A percentile compares a stretch with the other conserved stretches of the same genome.
phyloP scores from a whole-genome alignment of 2,329 filamentous ascomycete genomes.

The Fusarium lateritium region DNA sequence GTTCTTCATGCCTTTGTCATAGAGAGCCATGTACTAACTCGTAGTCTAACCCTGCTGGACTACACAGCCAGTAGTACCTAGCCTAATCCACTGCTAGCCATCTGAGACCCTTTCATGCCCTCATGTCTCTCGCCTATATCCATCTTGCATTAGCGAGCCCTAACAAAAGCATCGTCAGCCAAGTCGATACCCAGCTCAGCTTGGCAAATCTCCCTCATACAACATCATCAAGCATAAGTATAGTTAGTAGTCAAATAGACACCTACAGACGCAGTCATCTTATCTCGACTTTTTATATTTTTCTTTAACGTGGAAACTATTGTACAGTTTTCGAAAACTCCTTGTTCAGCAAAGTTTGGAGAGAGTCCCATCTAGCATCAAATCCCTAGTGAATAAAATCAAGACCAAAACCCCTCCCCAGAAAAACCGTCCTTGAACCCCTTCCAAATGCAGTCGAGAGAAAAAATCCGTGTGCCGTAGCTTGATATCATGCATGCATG shows the following conservation, averaged over 20 bases:
- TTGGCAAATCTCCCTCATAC: background rate
- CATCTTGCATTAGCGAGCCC: slow-evolving; percentile 37
- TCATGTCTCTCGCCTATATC: slow-evolving; percentile 1
- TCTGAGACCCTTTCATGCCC: background rate
- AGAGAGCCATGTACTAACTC: background rate
- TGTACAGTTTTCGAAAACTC: slow-evolving; percentile 43
- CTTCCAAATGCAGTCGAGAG: slow-evolving; percentile 49
- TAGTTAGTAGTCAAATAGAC: background rate
- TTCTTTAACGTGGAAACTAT: slow-evolving; percentile 44
- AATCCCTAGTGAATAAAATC: slow-evolving; percentile 34
- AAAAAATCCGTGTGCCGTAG: slow-evolving; percentile 38
- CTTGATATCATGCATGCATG: slow-evolving; percentile 44
- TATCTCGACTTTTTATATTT: slow-evolving; percentile 42
- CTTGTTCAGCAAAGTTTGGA: slow-evolving; percentile 37
- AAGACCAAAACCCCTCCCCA: slow-evolving; percentile 18
- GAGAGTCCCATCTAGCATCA: slow-evolving; percentile 47
- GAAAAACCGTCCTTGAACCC: slow-evolving; percentile 47
- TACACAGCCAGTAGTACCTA: background rate
- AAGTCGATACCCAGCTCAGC: background rate
- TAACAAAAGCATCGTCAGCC: slow-evolving; percentile 25
- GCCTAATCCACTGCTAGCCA: background rate
- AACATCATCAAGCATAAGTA: background rate
- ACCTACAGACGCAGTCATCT: background rate
- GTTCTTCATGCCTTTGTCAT: background rate
- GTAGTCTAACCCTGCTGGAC: no score